Evolutionary conservation across 352 stramenopile genomes (phyloP), one percentile per base, ranked within the genome.

Genomic region (Globisporangium irregulare): DNA sequence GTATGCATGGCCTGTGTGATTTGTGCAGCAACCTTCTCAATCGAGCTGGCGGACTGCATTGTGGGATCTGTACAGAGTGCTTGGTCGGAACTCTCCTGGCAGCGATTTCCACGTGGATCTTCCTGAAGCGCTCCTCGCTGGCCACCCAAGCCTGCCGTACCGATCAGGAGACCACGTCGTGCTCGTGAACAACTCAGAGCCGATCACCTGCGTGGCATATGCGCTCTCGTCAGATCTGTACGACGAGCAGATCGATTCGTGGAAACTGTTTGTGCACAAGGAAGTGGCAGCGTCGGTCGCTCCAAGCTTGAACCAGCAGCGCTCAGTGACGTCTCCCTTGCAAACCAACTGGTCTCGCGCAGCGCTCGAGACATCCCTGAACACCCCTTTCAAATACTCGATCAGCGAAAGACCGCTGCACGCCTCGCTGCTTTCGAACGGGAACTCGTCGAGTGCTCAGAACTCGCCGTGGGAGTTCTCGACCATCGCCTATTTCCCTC

Each of bases 131-230:
- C 70, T 96, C 22, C 73, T 82, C n/a, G 74, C 80, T 43, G 95
- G 96, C 4, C 82, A 97, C 64, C 93, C 95, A 22, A 88, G 89
- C 22, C 79, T 99, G 25, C 87, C 92, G 43, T 81, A 86, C 48
- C 94, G 93, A 54, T 91, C 95, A 53, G 91, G 93, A 67, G 91
- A 92, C 46, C 82, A 87, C 56, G 84, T 98, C 6, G 87, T 98
- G 25, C 81, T 97, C 32, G 97, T 99, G 15, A 89, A 98, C 74
- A 95, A 99, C 63, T 82, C 95, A 22, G 84, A 97, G 67, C 92
- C 93, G 1, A 97, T 97, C 55, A 98, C 96, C 25, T 96, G 91
- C 10, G 97, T 99, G 69, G 95, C 97, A 22, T 98, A 98, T 70
- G 96, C 96, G 22, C 82, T 99, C 54, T 89, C 91, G 6, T 98